A percentile compares a stretch with the other conserved stretches of the same genome.
phyloP scores from a whole-genome alignment of 768 basidiomycete species.

The Rickenella mellea region DNA sequence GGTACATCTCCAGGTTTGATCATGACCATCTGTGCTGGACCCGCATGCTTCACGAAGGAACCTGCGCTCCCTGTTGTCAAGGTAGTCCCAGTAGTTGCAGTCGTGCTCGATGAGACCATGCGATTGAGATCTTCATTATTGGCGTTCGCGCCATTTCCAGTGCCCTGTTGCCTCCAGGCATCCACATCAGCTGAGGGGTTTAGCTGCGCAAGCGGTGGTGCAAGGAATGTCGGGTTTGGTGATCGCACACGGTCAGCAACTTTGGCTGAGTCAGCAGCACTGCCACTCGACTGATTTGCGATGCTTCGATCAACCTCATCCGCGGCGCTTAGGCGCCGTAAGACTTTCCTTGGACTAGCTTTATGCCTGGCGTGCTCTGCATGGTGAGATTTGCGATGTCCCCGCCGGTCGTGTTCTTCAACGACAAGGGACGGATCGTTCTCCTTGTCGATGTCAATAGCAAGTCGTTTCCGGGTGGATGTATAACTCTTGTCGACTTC shows the following conservation, averaged over 20 bases:
- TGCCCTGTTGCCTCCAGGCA: too few relatives aligned
- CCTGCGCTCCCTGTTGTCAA: slow-evolving; percentile 61
- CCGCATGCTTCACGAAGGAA: slow-evolving; percentile 79
- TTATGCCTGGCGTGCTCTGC: too few relatives aligned
- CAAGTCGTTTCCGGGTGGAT: background rate
- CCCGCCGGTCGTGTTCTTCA: too few relatives aligned
- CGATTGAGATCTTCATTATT: slow-evolving; percentile 73
- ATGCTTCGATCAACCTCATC: background rate
- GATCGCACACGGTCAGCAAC: slow-evolving; percentile 1
- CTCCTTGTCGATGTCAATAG: slow-evolving; percentile 27
- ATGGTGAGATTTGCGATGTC: too few relatives aligned
- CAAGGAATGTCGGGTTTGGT: slow-evolving; percentile 2
- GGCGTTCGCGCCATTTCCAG: too few relatives aligned
- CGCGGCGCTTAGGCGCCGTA: background rate
- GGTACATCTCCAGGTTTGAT: slow-evolving; percentile 79
- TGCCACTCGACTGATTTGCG: background rate
- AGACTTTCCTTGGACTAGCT: too few relatives aligned
- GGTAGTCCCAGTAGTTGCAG: slow-evolving; percentile 67
- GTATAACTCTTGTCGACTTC: background rate
- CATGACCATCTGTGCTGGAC: slow-evolving; percentile 67
- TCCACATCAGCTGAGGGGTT: too few relatives aligned
- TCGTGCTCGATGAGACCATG: slow-evolving; percentile 84
- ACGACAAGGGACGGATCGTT: slow-evolving; percentile 14
- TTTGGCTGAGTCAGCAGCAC: background rate
- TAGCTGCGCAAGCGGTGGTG: slow-evolving; percentile 5